Base-by-base conservation (phyloP, 805 yeast genomes). In the Zygoascus bituminiphila region DNA sequence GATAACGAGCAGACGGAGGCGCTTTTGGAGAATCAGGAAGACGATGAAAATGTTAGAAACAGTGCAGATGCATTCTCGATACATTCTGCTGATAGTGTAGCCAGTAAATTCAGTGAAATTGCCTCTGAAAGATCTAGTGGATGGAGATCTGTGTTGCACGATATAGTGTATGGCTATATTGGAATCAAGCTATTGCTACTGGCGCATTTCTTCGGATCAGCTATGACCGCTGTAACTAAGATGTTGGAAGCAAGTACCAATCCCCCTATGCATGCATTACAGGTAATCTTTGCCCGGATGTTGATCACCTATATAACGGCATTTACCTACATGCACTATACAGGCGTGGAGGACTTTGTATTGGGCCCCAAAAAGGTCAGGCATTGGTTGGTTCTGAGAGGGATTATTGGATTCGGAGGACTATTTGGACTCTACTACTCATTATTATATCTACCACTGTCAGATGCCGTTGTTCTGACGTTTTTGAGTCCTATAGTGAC, bases 381-480 rank as follows among this genome's bases (percentile, higher is more conserved):
- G 12, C 58, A 62, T 45, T 70, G 77, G 56, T 66, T 88, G 50
- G 60, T 77, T 0, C 42, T 76, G 4, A 70, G 96, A 51, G 96
- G 96, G 0, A 44, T 73, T 1, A 71, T 79, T 14, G 97, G 97
- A 5, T 85, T 81, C 56, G 62, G 83, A 49, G 95, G 95, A 2
- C 94, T 88, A 5, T 82, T 82, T 59, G 82, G 91, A 3, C 70
- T 84, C 60, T 88, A 86, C 63, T 85, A 72, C 61, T 78, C 95
- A 1, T 67, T 88, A 54, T 73, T 78, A 66, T 85, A 83, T 57
- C 70, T 88, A 42, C 76, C 86, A 45, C 74, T 88, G 5, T 81
- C 89, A 9, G 96, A 88, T 59, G 85, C 94, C 0, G 81, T 86
- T 0, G 82, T 84, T 14, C 81, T 88, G 45, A 79, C 91, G 2